Percentiles rank a stretch among this genome's conserved stretches.
Evolutionary conservation across 768 basidiomycete genomes (phyloP).

Genomic region (Kwoniella bestiolae): DNA sequence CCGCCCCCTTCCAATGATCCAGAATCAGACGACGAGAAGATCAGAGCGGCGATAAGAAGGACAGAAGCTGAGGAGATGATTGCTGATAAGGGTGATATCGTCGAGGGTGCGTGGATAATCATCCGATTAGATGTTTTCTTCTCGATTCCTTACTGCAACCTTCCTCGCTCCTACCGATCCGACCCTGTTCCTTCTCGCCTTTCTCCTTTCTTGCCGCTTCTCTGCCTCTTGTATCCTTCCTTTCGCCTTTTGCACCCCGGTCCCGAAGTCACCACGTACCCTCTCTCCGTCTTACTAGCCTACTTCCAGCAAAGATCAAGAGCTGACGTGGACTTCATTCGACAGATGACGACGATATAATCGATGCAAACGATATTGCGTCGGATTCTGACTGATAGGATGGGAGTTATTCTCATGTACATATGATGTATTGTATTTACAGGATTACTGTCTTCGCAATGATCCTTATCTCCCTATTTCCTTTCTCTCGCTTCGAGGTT

Average conservation of each 20-base stretch:
- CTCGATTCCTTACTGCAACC: no score
- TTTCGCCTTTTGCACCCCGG: not conserved
- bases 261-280: not conserved
- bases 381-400: constrained; percentile 39
- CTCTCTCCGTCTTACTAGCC: not conserved
- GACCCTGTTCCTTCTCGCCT: no score
- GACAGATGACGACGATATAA: constrained; percentile 37
- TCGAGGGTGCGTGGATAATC: constrained; percentile 61
- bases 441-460: not conserved
- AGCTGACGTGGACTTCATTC: not conserved
- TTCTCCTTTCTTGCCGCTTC: not conserved
- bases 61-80: constrained; percentile 62
- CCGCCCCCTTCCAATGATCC: constrained; percentile 48
- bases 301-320: not conserved
- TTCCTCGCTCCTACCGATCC: not conserved
- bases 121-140: not conserved
- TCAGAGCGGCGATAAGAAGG: constrained; percentile 64
- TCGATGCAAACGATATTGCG: constrained; percentile 49
- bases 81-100: constrained; percentile 68
- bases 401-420: not conserved
- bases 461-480: not conserved
- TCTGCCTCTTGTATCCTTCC: not conserved
- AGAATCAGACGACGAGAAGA: constrained; percentile 62
- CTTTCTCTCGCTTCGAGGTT: not conserved
- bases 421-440: not conserved